phyloP scores from a whole-genome alignment of 139 green algal species.

The Nannochloris sp. region DNA sequence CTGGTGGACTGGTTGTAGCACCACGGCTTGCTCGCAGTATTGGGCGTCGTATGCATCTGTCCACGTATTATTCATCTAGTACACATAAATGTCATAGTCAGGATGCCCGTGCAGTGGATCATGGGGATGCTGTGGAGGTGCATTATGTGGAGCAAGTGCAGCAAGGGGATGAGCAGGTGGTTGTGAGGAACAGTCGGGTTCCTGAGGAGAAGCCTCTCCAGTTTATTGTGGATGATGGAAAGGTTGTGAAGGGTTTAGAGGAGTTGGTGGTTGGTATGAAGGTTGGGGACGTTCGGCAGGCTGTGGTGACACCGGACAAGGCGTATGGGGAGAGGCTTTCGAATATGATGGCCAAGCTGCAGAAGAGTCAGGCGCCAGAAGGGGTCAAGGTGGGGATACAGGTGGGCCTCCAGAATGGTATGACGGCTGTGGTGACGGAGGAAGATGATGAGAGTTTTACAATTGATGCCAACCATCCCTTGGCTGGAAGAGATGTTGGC shows the following conservation, averaged over 20 bases:
- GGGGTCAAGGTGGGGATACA: constrained; percentile 34
- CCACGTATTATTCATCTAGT: no score
- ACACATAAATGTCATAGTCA: no score
- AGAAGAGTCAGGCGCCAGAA: constrained; percentile 24
- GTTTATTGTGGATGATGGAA: constrained; percentile 50
- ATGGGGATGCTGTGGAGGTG: constrained; percentile 22
- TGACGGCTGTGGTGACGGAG: constrained; percentile 22
- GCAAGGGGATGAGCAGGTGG: constrained; percentile 42
- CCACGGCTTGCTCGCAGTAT: no score
- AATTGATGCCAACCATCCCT: constrained; percentile 63
- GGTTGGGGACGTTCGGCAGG: constrained; percentile 39
- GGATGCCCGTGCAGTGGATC: not conserved
- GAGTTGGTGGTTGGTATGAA: constrained; percentile 46
- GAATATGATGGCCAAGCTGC: constrained; percentile 33
- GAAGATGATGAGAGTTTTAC: constrained; percentile 11
- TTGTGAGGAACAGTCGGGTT: constrained; percentile 45
- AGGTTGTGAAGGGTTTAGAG: constrained; percentile 65
- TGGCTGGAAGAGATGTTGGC: constrained; percentile 56
- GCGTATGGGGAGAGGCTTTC: constrained; percentile 31
- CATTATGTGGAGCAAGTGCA: constrained; percentile 44
- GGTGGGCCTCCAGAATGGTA: constrained; percentile 44
- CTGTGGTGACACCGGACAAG: constrained; percentile 27
- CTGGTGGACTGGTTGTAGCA: no score
- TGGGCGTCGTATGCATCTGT: no score
- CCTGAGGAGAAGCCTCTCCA: constrained; percentile 34